Conservation (phyloP, 2,329 filamentous ascomycete species). For the Apiospora phragmitis region DNA sequence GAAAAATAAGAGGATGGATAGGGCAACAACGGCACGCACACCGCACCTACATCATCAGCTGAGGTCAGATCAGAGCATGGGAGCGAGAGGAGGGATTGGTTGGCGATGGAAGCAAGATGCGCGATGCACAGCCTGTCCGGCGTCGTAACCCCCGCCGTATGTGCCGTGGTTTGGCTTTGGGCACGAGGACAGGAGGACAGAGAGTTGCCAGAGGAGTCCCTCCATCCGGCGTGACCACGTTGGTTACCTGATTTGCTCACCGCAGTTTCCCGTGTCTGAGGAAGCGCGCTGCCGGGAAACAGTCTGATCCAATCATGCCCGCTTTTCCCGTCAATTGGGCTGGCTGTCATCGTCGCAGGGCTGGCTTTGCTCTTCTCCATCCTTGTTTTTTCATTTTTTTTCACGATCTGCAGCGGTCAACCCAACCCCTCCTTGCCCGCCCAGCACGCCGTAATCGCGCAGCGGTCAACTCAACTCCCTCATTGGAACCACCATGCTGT, state of each 20-base stretch:
- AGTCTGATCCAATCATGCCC: background rate
- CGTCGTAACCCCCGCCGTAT: background rate
- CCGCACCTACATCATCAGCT: background rate
- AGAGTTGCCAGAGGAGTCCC: background rate
- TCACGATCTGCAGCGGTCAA: background rate
- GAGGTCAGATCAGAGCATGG: background rate
- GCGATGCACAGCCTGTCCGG: background rate
- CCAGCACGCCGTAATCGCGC: background rate
- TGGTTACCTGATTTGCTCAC: background rate
- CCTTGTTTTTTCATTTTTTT: background rate
- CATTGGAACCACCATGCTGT: background rate
- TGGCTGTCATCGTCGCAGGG: background rate
- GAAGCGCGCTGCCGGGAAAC: background rate
- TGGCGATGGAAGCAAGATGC: background rate
- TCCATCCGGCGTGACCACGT: background rate
- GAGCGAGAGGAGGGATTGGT: background rate
- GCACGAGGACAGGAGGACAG: background rate
- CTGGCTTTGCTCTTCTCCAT: background rate
- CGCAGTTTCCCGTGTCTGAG: conserved; percentile 1
- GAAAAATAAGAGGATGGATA: background rate
- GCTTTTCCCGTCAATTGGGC: background rate
- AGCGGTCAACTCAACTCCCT: background rate
- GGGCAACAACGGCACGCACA: background rate
- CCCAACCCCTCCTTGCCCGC: background rate
- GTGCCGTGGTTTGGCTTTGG: background rate